Base-by-base conservation (phyloP, 305 asterid species). In the Fraxinus latifolia region DNA sequence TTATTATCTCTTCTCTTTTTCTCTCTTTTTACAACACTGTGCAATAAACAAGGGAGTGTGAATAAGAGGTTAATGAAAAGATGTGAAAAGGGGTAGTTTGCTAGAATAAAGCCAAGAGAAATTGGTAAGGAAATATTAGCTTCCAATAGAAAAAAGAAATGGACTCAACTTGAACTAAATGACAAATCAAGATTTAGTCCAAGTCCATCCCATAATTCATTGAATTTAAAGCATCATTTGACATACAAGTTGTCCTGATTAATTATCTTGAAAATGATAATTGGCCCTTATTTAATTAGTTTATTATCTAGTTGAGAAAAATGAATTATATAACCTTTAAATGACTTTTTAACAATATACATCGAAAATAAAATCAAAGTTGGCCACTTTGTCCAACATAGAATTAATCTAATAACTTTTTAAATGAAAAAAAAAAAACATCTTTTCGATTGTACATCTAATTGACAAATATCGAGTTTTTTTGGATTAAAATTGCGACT, bases 121-220 rank as follows among this genome's bases (percentile, higher is more conserved):
- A 77, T 81, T 34, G 58, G 81, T 36, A 29, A 53, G 44, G 42
- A 62, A 72, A 36, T 12, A 62, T 53, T 37, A 1, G 44, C 5
- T 60, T 36, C 44, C 60, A 79, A 58, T 76, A 31, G 78, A 72
- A 27, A 76, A 77, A 19, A 80, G 68, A 62, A 83, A 77, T 6
- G 65, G 81, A 42, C 47, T 72, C 79, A 77, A 80, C 67, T 80
- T 73, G 84, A 67, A 80, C 82, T 71, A 83, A 77, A 73, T 73
- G 81, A 76, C 83, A 73, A 80, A 71, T 62, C 32, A 70, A 53
- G 79, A 53, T 58, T 82, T 77, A 31, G 55, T 76, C 36, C 25
- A 17, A 12, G 33, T 31, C 4, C 33, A 31, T 2, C 19, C 67
- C 37, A 31, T 58, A 21, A 50, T 85, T 82, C 81, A 83, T 34